Percentiles rank a stretch among this genome's conserved stretches.
phyloP scores from a whole-genome alignment of 2,329 filamentous ascomycete genomes.

The Xylariaceae sp. region DNA sequence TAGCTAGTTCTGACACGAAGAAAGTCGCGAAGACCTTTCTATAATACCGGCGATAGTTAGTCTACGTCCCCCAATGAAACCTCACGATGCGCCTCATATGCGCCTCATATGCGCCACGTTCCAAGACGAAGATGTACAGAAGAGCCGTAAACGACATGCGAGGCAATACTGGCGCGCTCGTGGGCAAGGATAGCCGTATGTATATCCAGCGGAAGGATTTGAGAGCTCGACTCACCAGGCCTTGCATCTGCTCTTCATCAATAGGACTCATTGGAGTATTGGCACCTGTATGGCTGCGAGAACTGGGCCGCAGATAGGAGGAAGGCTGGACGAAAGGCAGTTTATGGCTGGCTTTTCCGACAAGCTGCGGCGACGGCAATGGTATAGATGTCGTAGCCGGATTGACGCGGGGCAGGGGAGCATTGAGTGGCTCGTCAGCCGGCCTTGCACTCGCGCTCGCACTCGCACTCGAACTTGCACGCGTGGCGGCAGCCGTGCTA shows the following conservation, averaged over 20 bases:
- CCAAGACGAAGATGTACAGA: background rate
- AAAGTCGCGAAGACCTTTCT: slow-evolving; percentile 92
- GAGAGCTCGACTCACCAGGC: slow-evolving; percentile 54
- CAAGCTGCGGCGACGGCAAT: slow-evolving; percentile 21
- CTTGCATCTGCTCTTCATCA: slow-evolving; percentile 72
- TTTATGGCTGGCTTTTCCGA: slow-evolving; percentile 38
- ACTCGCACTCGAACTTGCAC: background rate
- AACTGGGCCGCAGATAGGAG: slow-evolving; percentile 47
- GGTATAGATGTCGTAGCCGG: slow-evolving; percentile 13
- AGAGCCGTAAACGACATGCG: background rate
- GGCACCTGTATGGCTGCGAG: slow-evolving; percentile 37
- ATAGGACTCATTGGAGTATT: slow-evolving; percentile 51
- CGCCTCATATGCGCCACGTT: background rate
- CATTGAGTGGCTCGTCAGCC: slow-evolving; percentile 21
- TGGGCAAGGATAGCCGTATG: background rate
- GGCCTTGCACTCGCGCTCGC: slow-evolving; percentile 5
- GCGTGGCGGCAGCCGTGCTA: background rate
- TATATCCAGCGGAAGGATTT: background rate
- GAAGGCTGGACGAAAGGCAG: slow-evolving; percentile 56
- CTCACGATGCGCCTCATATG: background rate
- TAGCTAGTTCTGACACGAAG: slow-evolving; percentile 95
- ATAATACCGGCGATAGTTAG: slow-evolving; percentile 24
- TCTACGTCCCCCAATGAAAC: background rate
- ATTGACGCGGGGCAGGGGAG: slow-evolving; percentile 1
- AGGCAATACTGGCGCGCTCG: background rate